Evolutionary conservation across 1,284 basidiomycete species (phyloP).

Genomic region (Ustilago sp.): DNA sequence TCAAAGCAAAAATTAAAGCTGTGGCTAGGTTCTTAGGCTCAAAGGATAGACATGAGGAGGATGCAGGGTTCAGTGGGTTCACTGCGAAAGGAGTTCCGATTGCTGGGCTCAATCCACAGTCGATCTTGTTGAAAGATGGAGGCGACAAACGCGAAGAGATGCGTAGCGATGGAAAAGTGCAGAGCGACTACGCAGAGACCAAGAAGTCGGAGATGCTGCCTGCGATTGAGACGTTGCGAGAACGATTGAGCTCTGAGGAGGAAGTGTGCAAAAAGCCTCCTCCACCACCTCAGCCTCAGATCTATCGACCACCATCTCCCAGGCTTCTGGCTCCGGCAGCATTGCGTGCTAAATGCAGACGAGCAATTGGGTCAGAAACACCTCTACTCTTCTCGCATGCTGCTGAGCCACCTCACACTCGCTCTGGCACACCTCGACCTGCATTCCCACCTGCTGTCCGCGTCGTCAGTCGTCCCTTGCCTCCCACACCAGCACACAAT

Average conservation of each 20-base stretch:
- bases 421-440: slow-evolving; percentile 12
- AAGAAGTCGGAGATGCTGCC: neutral
- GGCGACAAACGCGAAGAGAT: neutral
- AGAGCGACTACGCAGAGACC: neutral
- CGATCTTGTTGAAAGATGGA: neutral
- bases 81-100: slow-evolving; percentile 12
- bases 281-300: slow-evolving; percentile 2
- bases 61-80: neutral
- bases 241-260: slow-evolving; percentile 14
- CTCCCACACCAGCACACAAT: slow-evolving; percentile 20
- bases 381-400: neutral
- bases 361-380: slow-evolving; percentile 1
- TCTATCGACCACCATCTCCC: neutral
- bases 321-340: neutral
- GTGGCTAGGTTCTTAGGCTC: slow-evolving; percentile 18
- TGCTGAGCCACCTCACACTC: slow-evolving; percentile 1
- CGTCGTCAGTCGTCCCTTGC: slow-evolving; percentile 26
- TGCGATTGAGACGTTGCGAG: slow-evolving; percentile 20
- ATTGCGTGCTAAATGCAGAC: slow-evolving; percentile 12
- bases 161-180: neutral
- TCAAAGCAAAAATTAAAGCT: slow-evolving; percentile 36
- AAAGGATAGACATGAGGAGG: slow-evolving; percentile 2
- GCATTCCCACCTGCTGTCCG: neutral
- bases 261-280: slow-evolving; percentile 1
- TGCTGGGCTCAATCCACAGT: slow-evolving; percentile 9